Conservation (phyloP, 371 early-diverging fungal genomes). For the Mortierella sp. region DNA sequence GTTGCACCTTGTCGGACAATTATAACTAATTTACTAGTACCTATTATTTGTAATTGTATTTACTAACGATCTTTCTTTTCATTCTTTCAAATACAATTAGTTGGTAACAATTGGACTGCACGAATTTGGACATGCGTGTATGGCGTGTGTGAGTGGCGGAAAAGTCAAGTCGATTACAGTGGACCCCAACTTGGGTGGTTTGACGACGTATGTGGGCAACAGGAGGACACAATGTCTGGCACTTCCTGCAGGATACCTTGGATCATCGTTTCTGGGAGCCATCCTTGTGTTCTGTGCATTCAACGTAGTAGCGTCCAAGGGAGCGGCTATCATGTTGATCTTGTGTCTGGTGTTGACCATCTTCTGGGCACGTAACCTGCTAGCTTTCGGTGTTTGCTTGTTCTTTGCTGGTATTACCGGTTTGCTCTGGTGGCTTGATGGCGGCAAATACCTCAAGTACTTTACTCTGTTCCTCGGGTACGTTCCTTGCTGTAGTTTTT, state of each 20-base stretch:
- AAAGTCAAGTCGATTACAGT: slow-evolving; percentile 92
- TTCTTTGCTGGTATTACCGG: slow-evolving; percentile 87
- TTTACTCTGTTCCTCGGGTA: slow-evolving; percentile 94
- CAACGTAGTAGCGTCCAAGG: slow-evolving; percentile 87
- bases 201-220: slow-evolving; percentile 72
- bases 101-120: slow-evolving; percentile 87
- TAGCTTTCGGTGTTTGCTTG: slow-evolving; percentile 86
- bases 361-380: slow-evolving; percentile 91
- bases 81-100: slow-evolving; percentile 43
- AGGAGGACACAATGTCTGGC: slow-evolving; percentile 84
- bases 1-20: background rate
- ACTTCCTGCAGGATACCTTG: slow-evolving; percentile 86
- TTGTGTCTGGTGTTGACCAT: slow-evolving; percentile 82
- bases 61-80: slow-evolving; percentile 5
- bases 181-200: slow-evolving; percentile 95
- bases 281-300: slow-evolving; percentile 94
- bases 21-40: background rate
- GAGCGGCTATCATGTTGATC: slow-evolving; percentile 85
- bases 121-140: slow-evolving; percentile 87
- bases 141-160: slow-evolving; percentile 90
- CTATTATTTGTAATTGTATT: background rate
- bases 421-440: slow-evolving; percentile 88
- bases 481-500: slow-evolving; percentile 15
- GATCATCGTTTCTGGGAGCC: slow-evolving; percentile 87
- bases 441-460: slow-evolving; percentile 82